Conservation (phyloP, 1,139 yeast species). For the Blastobotrys apis region DNA sequence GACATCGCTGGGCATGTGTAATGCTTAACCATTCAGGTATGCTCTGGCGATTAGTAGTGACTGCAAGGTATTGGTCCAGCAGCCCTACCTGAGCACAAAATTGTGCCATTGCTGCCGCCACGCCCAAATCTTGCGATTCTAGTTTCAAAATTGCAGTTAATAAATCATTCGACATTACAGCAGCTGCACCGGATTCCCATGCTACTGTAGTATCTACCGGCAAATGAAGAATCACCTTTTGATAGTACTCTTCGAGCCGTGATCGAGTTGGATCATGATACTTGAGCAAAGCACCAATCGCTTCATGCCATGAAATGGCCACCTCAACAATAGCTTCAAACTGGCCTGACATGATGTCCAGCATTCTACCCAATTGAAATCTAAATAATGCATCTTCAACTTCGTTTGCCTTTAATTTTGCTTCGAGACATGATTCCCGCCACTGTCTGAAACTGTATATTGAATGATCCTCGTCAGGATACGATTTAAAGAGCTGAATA, state of each 20-base stretch:
- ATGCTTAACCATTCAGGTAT: conserved; percentile 27
- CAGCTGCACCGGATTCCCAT: conserved; percentile 62
- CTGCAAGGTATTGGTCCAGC: conserved; percentile 43
- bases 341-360: conserved; percentile 44
- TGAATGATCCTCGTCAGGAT: conserved; percentile 18
- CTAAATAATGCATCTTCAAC: conserved; percentile 18
- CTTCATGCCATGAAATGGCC: conserved; percentile 68
- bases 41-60: conserved; percentile 5
- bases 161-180: conserved; percentile 55
- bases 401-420: conserved; percentile 15
- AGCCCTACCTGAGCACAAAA: conserved; percentile 63
- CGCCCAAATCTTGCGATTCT: conserved; percentile 59
- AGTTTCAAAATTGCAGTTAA: conserved; percentile 58
- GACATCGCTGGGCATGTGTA: conserved; percentile 27
- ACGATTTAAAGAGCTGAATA: conserved; percentile 22
- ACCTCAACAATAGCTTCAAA: conserved; percentile 47
- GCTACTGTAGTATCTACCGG: conserved; percentile 40
- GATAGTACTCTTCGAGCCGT: conserved; percentile 43
- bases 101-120: conserved; percentile 63
- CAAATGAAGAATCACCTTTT: conserved; percentile 33
- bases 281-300: conserved; percentile 55
- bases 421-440: conserved; percentile 22
- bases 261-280: conserved; percentile 56
- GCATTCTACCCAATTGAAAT: conserved; percentile 18
- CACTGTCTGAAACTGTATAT: conserved; percentile 25